Conservation (phyloP, 495 filamentous ascomycete genomes). For the Lophium mytilinum region DNA sequence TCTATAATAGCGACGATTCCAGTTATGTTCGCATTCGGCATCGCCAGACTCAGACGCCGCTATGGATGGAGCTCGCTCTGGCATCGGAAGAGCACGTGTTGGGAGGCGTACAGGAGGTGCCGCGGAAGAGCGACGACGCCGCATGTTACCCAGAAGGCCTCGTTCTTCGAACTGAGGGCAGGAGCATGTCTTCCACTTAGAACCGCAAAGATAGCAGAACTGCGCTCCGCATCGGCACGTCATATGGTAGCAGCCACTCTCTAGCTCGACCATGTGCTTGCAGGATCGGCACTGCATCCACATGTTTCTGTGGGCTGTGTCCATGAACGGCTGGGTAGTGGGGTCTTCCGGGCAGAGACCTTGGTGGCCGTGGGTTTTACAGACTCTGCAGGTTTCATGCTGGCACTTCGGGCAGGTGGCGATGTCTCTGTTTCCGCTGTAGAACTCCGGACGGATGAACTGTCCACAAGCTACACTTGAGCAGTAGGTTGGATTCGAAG, state of each 20-base stretch:
- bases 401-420: constrained; percentile 1
- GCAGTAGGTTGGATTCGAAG: background rate
- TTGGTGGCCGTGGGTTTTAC: background rate
- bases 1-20: background rate
- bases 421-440: constrained; percentile 6
- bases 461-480: background rate
- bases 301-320: background rate
- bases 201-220: constrained; percentile 29
- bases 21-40: constrained; percentile 1
- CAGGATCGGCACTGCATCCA: constrained; percentile 27
- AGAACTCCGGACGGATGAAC: constrained; percentile 14
- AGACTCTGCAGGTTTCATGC: background rate
- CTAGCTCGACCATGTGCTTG: constrained; percentile 11
- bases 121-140: background rate
- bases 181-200: constrained; percentile 24
- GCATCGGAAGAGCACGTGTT: background rate
- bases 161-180: constrained; percentile 22
- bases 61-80: background rate
- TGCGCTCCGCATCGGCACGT: constrained; percentile 17
- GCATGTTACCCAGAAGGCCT: constrained; percentile 3
- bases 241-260: constrained; percentile 15
- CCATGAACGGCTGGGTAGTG: background rate
- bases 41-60: background rate
- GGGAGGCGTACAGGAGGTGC: background rate
- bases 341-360: background rate